phyloP scores from a whole-genome alignment of 2,329 filamentous ascomycete species.

The Aspergillus piperis region DNA sequence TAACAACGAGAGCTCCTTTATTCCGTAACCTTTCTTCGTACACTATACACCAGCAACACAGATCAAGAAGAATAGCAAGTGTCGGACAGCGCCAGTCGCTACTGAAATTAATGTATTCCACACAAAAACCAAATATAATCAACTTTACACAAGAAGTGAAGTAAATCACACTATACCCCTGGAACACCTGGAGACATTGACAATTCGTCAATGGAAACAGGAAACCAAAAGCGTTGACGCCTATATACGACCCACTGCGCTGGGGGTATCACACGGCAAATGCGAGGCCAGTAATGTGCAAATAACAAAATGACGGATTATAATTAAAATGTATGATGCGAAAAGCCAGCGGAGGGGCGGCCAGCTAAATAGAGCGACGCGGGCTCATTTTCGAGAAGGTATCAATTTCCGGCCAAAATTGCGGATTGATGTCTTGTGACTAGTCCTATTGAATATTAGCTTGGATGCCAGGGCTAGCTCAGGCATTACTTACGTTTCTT shows the following conservation, averaged over 20 bases:
- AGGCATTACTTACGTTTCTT: conserved; percentile 35
- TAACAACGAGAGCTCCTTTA: background rate
- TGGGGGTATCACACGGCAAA: conserved; percentile 27
- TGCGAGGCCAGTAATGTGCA: conserved; percentile 14
- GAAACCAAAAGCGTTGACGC: conserved; percentile 21
- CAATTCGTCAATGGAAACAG: conserved; percentile 1
- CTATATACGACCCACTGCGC: conserved; percentile 27
- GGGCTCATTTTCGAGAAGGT: conserved; percentile 25
- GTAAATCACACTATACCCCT: conserved; percentile 4
- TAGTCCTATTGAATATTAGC: conserved; percentile 10
- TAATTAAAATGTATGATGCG: background rate
- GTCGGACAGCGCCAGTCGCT: background rate
- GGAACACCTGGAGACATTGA: conserved; percentile 4
- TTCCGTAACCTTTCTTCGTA: background rate
- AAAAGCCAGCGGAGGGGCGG: background rate
- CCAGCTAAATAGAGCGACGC: background rate
- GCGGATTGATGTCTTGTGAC: conserved; percentile 38
- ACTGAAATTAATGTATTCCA: background rate
- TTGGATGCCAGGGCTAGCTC: background rate
- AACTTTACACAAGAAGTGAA: background rate
- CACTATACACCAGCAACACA: background rate
- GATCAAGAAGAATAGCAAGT: background rate
- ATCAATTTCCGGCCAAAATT: conserved; percentile 41
- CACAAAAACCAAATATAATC: background rate
- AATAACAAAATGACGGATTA: background rate